Base-by-base conservation (phyloP, 1,139 yeast species). In the Yamadazyma oceani region DNA sequence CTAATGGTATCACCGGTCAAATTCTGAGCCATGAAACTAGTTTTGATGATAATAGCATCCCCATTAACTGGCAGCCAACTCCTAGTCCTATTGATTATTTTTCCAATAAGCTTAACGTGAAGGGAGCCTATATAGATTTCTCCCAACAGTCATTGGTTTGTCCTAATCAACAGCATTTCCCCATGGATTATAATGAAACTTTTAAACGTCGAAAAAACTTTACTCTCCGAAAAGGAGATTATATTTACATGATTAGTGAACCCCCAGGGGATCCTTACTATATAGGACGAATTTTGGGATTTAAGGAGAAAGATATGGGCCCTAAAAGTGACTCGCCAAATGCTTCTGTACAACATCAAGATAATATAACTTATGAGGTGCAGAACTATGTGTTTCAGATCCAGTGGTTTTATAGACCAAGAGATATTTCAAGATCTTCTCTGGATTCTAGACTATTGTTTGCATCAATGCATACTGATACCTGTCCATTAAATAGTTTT, bases 201-300 rank as follows among this genome's bases (percentile, higher is more conserved):
- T 31, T 39, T 32, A 39, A 45, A 42, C 42, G 32, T n/a, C 40
- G 26, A 15, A 51, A 60, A 32, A 37, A 42, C 45, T 62, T 62
- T 37, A 55, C 52, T 29, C 46, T 78, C 15, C 46, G 47, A 6
- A 77, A 76, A 43, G 79, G 78, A 17, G 96, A 90, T 41, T 82
- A 74, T 46, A 84, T 90, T 5, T 90, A 86, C 57, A 81, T 92
- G 79, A 73, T 89, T 17, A 82, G 95, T 46, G 97, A 88, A 57
- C 97, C 97, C 0, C 92, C 96, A 0, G 95, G 96, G 1, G 97
- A 90, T 51, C 97, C 97, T 0, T 90, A 86, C 63, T 89, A 87
- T 53, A 78, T 92, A 33, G 97, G 95, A 0, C 69, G 94, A 37
- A 74, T 92, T 34, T 77, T 87, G 74, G 95, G 90, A 17, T 88